Evolutionary conservation across 352 stramenopile species (phyloP).

Genomic region (Phytopythium chamaehyphon): DNA sequence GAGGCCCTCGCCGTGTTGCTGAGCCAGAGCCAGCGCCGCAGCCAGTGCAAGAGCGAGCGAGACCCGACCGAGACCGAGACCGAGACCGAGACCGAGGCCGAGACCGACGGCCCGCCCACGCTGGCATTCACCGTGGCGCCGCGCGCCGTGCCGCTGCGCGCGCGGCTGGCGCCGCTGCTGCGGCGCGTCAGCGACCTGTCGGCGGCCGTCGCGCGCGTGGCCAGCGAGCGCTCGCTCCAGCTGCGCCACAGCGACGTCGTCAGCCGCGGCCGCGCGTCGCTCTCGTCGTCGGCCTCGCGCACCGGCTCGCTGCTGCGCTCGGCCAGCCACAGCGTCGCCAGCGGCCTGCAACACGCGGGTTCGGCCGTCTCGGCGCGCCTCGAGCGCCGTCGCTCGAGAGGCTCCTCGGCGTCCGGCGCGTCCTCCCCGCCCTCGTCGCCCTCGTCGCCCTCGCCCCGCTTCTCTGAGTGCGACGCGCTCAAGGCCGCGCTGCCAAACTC

Average conservation of each 20-base stretch:
- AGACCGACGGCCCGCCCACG: too few species aligned
- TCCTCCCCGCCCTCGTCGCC: background rate
- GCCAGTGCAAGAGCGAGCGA: too few species aligned
- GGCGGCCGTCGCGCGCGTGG: slow-evolving; percentile 27
- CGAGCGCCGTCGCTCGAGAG: slow-evolving; percentile 46
- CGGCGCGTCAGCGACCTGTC: slow-evolving; percentile 48
- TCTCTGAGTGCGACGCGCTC: background rate
- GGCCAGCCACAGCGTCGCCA: slow-evolving; percentile 39
- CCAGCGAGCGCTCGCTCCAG: slow-evolving; percentile 18
- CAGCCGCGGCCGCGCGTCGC: slow-evolving; percentile 47
- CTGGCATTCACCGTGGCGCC: slow-evolving; percentile 63
- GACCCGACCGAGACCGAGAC: too few species aligned
- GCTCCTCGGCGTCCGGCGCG: slow-evolving; percentile 4
- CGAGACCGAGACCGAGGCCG: too few species aligned
- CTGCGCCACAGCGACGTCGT: slow-evolving; percentile 33
- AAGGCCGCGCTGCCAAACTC: background rate
- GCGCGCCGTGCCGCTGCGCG: slow-evolving; percentile 30
- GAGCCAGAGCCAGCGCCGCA: slow-evolving; percentile 22
- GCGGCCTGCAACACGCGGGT: slow-evolving; percentile 36
- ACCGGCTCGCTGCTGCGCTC: slow-evolving; percentile 42
- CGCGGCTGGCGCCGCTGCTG: slow-evolving; percentile 46
- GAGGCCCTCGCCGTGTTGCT: slow-evolving; percentile 55
- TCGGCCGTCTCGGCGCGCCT: slow-evolving; percentile 39
- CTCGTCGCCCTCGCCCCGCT: slow-evolving; percentile 12
- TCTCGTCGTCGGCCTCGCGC: slow-evolving; percentile 39